phyloP scores from a whole-genome alignment of 176 grass and related monocot species.

The Ensete glaucum region DNA sequence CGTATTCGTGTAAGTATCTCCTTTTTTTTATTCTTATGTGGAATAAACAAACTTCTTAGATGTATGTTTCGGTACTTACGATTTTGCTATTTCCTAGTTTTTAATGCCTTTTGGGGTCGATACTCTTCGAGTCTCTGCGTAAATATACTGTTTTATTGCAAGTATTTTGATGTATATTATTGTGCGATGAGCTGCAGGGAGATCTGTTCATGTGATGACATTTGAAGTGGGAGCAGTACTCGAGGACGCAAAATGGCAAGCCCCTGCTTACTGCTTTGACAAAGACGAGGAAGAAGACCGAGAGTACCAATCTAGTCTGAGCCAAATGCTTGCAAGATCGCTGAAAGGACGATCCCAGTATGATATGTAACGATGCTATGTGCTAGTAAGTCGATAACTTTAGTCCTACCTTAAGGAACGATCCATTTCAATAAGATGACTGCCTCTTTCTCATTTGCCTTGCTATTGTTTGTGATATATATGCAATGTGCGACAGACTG shows the following conservation, averaged over 20 bases:
- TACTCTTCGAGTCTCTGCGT: background rate
- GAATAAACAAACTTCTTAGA: background rate
- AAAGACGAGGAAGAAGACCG: background rate
- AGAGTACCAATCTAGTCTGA: background rate
- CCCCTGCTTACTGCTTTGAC: constrained; percentile 31
- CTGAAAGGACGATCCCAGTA: background rate
- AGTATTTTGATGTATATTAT: background rate
- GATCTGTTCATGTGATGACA: constrained; percentile 40
- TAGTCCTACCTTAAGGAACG: background rate
- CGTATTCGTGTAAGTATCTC: background rate
- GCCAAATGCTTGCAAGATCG: background rate
- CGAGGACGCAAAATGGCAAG: constrained; percentile 37
- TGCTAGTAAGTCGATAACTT: background rate
- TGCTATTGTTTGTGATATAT: background rate
- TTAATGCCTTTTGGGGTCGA: background rate
- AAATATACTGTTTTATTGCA: background rate
- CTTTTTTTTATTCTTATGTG: background rate
- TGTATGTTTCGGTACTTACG: background rate
- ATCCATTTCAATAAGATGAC: background rate
- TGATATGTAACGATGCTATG: background rate
- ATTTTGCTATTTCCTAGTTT: background rate
- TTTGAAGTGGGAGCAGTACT: constrained; percentile 34
- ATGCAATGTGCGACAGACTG: no score
- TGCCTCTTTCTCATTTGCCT: background rate
- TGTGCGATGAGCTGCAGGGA: constrained; percentile 13